Evolutionary conservation across 1,139 yeast genomes (phyloP), one percentile per base, ranked within the genome.

Genomic region (Sugiyamaella xylanicola): DNA sequence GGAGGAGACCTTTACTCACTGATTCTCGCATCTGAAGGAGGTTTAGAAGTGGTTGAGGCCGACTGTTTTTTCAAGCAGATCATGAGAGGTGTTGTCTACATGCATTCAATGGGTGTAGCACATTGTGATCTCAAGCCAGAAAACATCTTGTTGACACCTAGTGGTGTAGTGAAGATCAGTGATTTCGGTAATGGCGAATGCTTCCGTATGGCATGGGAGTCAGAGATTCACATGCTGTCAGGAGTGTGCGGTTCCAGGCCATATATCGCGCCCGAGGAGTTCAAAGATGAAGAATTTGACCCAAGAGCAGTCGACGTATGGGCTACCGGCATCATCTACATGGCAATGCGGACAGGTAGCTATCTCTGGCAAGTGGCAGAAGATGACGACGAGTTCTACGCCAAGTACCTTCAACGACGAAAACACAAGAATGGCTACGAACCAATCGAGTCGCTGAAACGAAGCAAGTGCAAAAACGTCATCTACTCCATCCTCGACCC

Each of bases 301-400:
- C 95, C 98, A 1, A 76, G 98, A 48, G 83, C 93, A 16, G 95
- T 91, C 9, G 98, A 93, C 71, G 84, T 93, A 48, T 93, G 99
- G 99, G 87, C 98, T 0, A 86, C 95, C 71, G 99, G 98, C 51
- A 95, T 93, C 19, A 89, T 93, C 47, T 93, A 92, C 72, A 91
- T 93, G 97, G 97, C 97, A 8, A 92, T 93, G 98, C 80, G 98
- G 67, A 89, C 97, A 0, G 99, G 98, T 1, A 79, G 96, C 56
- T 96, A 92, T 66, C 74, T 93, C 56, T 93, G 99, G 99, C 85
- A 87, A 64, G 76, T 85, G 57, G 97, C 98, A 2, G 83, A 82
- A 60, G 80, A 77, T 48, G 89, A 84, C 54, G 98, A 93, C 70
- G 95, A 86, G 63, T 89, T 87, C 68, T 92, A 85, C 70, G 74